Base-by-base conservation (phyloP, 2,329 filamentous ascomycete species). In the Arthrobotrys sphaeroides region DNA sequence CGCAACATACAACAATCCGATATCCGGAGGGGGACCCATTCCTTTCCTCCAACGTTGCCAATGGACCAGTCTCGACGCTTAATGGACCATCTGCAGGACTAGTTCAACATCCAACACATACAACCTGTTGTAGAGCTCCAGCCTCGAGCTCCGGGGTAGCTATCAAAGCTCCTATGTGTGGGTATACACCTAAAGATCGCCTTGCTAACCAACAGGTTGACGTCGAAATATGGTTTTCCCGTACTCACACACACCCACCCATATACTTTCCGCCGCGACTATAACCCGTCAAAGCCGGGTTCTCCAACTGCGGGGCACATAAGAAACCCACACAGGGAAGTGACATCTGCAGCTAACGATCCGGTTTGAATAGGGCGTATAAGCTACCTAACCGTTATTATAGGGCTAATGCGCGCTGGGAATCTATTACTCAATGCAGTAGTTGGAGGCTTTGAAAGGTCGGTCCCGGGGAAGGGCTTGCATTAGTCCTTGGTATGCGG, bases 301-400 rank as follows among this genome's bases (percentile, higher is more conserved):
- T 24, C 22, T 38, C 28, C 28, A 24, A 55, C 7, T 38, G 51
- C 31, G 51, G 51, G 31, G 31, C 43, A 47, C 22, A 47, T 20
- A 5, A 20, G 10, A 5, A 5, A 33, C 24, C 18, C 24, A 49
- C 16, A 5, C n/a, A 33, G 18, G 5, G 33, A 1, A 53, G 26
- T 55, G 51, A 55, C 51, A 55, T 24, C 16, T 55, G 51, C 51
- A 55, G n/a, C n/a, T n/a, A n/a, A n/a, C n/a, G n/a, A n/a, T n/a
- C n/a, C n/a, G n/a, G n/a, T n/a, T n/a, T n/a, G n/a, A n/a, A n/a
- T n/a, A n/a, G n/a, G n/a, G n/a, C n/a, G n/a, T n/a, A n/a, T n/a
- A n/a, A n/a, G n/a, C n/a, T n/a, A n/a, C n/a, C n/a, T n/a, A n/a
- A n/a, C n/a, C n/a, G n/a, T n/a, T n/a, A 22, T 5, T 38, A 55